These are phyloP conservation scores for Fusarium aywerte DNA, from an alignment of 2,329 filamentous ascomycete species.

Conservation along the genomic window DNA sequence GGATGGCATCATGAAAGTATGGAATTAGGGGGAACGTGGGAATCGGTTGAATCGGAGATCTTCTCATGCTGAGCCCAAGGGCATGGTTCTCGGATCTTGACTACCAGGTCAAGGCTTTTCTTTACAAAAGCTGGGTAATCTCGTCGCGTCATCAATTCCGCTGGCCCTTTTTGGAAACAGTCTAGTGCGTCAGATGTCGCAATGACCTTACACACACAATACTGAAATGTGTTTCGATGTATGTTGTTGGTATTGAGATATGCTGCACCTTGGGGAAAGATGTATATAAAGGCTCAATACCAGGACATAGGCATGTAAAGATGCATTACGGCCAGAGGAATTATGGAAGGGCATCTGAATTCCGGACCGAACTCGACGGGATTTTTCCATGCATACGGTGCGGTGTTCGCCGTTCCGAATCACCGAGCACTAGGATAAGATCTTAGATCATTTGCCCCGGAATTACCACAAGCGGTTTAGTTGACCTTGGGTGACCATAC, in stretches of 20 bases:
- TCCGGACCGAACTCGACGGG: constrained; percentile 33
- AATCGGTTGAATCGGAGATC: constrained; percentile 18
- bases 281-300: neutral
- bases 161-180: constrained; percentile 19
- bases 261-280: neutral
- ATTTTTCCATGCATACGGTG: constrained; percentile 38
- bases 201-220: neutral
- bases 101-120: constrained; percentile 7
- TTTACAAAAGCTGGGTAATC: constrained; percentile 22
- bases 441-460: constrained; percentile 51
- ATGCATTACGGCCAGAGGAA: constrained; percentile 11
- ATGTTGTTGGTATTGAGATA: neutral
- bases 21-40: constrained; percentile 18
- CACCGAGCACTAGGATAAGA: constrained; percentile 48
- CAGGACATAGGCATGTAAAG: constrained; percentile 1
- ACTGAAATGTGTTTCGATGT: constrained; percentile 1
- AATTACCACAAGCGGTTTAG: constrained; percentile 48
- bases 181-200: constrained; percentile 19
- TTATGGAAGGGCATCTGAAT: constrained; percentile 33
- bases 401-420: constrained; percentile 49
- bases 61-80: constrained; percentile 28
- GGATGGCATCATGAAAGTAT: constrained; percentile 1
- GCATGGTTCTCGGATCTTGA: constrained; percentile 18
- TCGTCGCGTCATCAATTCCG: constrained; percentile 10
- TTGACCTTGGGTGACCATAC: constrained; percentile 19